Percentiles rank a stretch among this genome's conserved stretches.
Evolutionary conservation across 2,329 filamentous ascomycete genomes (phyloP).

Genomic region (Penicillium thymicola): DNA sequence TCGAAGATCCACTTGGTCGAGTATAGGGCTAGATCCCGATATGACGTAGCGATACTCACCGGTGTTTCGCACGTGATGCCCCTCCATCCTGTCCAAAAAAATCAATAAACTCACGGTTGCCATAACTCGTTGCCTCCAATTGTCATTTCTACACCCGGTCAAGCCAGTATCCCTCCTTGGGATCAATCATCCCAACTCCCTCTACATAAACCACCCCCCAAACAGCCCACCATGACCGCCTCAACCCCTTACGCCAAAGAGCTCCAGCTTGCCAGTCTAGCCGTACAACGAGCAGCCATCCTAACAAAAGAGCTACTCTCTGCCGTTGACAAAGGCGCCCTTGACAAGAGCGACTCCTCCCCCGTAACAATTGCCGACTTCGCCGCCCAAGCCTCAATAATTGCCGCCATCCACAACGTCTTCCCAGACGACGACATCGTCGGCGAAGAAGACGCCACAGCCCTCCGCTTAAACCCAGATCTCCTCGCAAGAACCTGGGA

Average conservation of each 20-base stretch:
- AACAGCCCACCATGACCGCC: constrained; percentile 22
- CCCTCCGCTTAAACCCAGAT: constrained; percentile 48
- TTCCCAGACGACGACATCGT: constrained; percentile 59
- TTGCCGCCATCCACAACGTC: constrained; percentile 51
- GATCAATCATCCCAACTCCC: neutral
- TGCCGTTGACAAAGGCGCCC: constrained; percentile 48
- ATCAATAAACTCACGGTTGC: neutral
- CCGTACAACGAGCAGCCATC: constrained; percentile 55
- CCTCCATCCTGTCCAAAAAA: constrained; percentile 3
- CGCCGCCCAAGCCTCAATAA: constrained; percentile 61
- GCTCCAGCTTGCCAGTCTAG: constrained; percentile 38
- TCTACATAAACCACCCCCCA: neutral
- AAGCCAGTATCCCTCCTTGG: neutral
- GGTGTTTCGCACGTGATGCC: constrained; percentile 7
- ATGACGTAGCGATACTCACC: constrained; percentile 8
- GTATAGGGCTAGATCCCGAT: neutral
- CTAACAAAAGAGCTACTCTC: constrained; percentile 56
- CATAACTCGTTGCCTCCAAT: neutral
- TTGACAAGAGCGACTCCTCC: constrained; percentile 57
- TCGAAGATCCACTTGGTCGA: neutral
- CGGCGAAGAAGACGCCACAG: constrained; percentile 58
- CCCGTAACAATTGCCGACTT: constrained; percentile 65
- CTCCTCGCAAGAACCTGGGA: constrained; percentile 56
- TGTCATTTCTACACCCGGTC: neutral
- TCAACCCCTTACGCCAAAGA: constrained; percentile 33